Evolutionary conservation across 306 rosid species (phyloP).

Genomic region (Ormosia emarginata): DNA sequence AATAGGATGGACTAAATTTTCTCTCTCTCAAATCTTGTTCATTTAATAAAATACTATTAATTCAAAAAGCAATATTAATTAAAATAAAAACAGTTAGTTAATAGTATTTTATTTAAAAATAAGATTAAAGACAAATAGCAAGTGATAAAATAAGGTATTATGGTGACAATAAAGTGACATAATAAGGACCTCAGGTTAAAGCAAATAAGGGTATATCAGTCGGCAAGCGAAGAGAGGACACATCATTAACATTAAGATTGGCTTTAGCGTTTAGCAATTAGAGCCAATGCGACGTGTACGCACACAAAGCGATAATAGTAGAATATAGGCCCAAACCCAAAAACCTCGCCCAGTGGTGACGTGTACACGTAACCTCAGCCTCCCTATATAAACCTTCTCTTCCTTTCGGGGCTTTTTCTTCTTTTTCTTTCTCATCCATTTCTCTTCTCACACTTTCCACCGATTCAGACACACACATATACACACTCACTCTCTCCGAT

Average conservation of each 20-base stretch:
- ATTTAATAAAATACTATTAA: too few species aligned
- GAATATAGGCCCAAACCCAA: constrained; percentile 38
- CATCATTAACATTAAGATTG: background rate
- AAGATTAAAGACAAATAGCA: too few species aligned
- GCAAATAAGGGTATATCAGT: background rate
- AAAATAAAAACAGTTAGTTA: too few species aligned
- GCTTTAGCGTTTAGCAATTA: background rate
- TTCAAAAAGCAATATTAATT: too few species aligned
- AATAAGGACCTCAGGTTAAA: background rate
- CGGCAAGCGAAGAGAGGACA: background rate
- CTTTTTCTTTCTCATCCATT: constrained; percentile 63
- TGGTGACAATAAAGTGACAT: too few species aligned
- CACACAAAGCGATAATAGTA: background rate
- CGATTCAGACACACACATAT: background rate
- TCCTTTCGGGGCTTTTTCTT: background rate
- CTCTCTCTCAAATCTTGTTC: too few species aligned
- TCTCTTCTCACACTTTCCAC: constrained; percentile 29
- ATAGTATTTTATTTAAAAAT: too few species aligned
- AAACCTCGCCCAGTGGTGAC: constrained; percentile 47
- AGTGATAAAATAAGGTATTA: too few species aligned
- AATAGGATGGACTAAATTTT: too few species aligned
- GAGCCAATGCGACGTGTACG: background rate
- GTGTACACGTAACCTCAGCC: constrained; percentile 68
- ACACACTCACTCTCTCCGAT: constrained; percentile 17
- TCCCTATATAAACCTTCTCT: constrained; percentile 52